phyloP scores from a whole-genome alignment of 2,329 filamentous ascomycete genomes.

The Rasamsonia emersonii region DNA sequence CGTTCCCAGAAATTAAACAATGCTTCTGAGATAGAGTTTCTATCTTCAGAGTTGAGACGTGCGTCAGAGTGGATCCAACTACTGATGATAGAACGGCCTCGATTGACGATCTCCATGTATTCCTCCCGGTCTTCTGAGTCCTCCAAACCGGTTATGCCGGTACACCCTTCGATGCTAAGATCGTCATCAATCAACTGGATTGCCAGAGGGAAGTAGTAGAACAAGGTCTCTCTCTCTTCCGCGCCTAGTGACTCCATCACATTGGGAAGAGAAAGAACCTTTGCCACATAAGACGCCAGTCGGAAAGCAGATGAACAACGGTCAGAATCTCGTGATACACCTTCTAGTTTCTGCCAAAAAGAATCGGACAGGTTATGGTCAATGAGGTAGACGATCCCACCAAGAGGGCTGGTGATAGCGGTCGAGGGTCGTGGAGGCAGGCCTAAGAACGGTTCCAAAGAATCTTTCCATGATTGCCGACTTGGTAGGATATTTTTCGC shows the following conservation, averaged over 20 bases:
- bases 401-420: slow-evolving; percentile 64
- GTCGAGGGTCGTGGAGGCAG: slow-evolving; percentile 47
- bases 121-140: slow-evolving; percentile 44
- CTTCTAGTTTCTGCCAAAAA: slow-evolving; percentile 17
- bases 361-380: slow-evolving; percentile 20
- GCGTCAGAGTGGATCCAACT: slow-evolving; percentile 30
- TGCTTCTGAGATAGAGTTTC: slow-evolving; percentile 15
- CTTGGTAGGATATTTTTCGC: slow-evolving; percentile 53
- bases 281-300: slow-evolving; percentile 62
- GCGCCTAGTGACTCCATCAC: slow-evolving; percentile 23
- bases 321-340: slow-evolving; percentile 52
- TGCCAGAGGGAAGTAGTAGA: slow-evolving; percentile 46
- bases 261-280: slow-evolving; percentile 44
- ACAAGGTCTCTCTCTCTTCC: slow-evolving; percentile 31
- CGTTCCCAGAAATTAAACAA: slow-evolving; percentile 26
- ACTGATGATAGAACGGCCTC: slow-evolving; percentile 41
- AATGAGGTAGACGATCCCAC: slow-evolving; percentile 61
- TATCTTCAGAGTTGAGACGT: slow-evolving; percentile 9
- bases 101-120: slow-evolving; percentile 44
- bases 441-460: slow-evolving; percentile 47
- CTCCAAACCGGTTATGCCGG: slow-evolving; percentile 43
- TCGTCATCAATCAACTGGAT: slow-evolving; percentile 53
- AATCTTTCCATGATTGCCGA: slow-evolving; percentile 54
- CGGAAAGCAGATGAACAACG: slow-evolving; percentile 66
- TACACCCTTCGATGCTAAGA: slow-evolving; percentile 46